A percentile compares a stretch with the other conserved stretches of the same genome.
Evolutionary conservation across 139 green algal species (phyloP).

Genomic region (Ettlia oleoabundans): DNA sequence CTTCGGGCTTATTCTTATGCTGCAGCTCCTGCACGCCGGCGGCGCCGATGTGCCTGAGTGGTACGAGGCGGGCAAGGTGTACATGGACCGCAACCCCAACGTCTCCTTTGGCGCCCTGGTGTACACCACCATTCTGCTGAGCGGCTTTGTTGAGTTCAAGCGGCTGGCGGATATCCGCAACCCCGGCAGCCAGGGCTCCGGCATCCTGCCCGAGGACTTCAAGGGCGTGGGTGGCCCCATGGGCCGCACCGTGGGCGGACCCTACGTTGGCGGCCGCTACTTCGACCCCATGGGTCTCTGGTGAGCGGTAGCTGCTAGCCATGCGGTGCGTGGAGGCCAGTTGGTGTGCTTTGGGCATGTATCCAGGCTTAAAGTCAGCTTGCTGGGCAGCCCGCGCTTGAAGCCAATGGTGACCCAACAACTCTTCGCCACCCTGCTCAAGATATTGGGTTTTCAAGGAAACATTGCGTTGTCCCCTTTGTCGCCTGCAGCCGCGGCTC

Average conservation of each 20-base stretch:
- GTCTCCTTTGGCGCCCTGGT: conserved; percentile 72
- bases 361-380: no score
- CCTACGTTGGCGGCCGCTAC: conserved; percentile 66
- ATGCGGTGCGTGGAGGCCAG: background rate
- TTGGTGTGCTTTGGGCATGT: background rate
- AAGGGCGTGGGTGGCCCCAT: conserved; percentile 62
- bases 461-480: background rate
- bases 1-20: no score
- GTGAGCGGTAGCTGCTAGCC: conserved; percentile 47
- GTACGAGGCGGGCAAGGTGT: conserved; percentile 80
- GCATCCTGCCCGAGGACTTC: conserved; percentile 67
- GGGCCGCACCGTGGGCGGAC: conserved; percentile 53
- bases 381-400: no score
- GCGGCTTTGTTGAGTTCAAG: conserved; percentile 84
- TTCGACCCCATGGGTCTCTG: conserved; percentile 87
- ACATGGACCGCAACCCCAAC: conserved; percentile 64
- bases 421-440: no score
- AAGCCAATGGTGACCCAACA: background rate
- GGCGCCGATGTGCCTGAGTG: conserved; percentile 65
- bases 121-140: conserved; percentile 72
- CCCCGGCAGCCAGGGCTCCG: conserved; percentile 73
- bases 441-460: no score
- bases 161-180: conserved; percentile 83
- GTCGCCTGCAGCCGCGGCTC: conserved; percentile 8
- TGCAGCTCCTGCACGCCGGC: conserved; percentile 32